Evolutionary conservation across 1,284 basidiomycete genomes (phyloP).

Genomic region (Rhodotorula sp.): DNA sequence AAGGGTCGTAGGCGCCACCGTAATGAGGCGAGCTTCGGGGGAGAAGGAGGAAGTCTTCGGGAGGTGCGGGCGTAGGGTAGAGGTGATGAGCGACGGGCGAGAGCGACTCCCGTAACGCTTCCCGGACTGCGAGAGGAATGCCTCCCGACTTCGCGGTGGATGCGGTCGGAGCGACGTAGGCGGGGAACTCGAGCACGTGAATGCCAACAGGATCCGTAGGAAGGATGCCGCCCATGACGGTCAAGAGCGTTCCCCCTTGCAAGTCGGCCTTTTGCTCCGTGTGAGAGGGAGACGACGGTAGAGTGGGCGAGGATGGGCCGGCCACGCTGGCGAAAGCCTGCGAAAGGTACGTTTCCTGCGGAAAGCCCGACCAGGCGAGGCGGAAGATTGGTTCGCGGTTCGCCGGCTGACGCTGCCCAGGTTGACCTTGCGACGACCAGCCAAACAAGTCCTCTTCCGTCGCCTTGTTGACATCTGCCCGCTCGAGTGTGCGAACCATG

Average conservation of each 20-base stretch:
- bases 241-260: slow-evolving; percentile 65
- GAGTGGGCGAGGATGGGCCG: not conserved
- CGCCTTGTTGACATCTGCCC: slow-evolving; percentile 50
- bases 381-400: slow-evolving; percentile 81
- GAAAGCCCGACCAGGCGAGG: slow-evolving; percentile 75
- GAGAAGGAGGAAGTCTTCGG: slow-evolving; percentile 76
- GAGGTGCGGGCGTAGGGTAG: slow-evolving; percentile 61
- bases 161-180: slow-evolving; percentile 55
- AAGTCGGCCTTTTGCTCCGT: slow-evolving; percentile 40
- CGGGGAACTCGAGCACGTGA: slow-evolving; percentile 67
- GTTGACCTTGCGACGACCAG: not conserved
- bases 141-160: slow-evolving; percentile 48
- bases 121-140: slow-evolving; percentile 58
- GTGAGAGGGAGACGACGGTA: slow-evolving; percentile 14
- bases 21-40: slow-evolving; percentile 72
- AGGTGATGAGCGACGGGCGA: slow-evolving; percentile 59
- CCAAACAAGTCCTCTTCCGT: slow-evolving; percentile 39
- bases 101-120: slow-evolving; percentile 66
- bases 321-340: slow-evolving; percentile 23
- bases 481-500: slow-evolving; percentile 66
- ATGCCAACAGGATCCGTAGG: slow-evolving; percentile 62
- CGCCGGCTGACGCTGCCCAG: slow-evolving; percentile 34
- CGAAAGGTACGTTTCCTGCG: slow-evolving; percentile 52
- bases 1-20: slow-evolving; percentile 65
- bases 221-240: slow-evolving; percentile 72